Evolutionary conservation across 2,329 filamentous ascomycete species (phyloP), one percentile per base, ranked within the genome.

Genomic region (Alternaria gansuensis): DNA sequence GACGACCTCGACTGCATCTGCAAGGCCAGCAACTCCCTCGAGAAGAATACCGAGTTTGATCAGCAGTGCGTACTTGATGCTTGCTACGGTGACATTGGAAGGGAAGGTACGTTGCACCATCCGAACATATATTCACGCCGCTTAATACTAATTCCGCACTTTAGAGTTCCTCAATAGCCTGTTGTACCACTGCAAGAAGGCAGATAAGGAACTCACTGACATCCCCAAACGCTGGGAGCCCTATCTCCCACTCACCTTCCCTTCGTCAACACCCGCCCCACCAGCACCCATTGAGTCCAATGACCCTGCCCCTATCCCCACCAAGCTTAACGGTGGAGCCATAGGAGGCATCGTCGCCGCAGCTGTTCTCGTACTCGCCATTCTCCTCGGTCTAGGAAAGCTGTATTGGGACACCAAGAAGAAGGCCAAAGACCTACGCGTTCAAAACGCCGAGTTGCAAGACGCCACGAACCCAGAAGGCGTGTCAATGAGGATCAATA

Each of bases 1-100:
- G 39, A 48, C 6, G 60, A 68, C 2, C 50, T 70, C 2, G 39
- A 54, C 7, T 70, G 64, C 33, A 63, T 70, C 29, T 70, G 66
- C 57, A 58, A 59, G 3, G 33, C 34, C 34, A 65, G 64, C 48
- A 62, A 56, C 21, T 63, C 59, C 1, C 41, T 68, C 5, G 57
- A 31, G 0, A 54, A 55, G 1, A 70, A 64, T 21, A 51, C 53
- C 0, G 44, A 66, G 9, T 67, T 70, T 49, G 51, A 58, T 4
- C 55, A 56, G 21, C 48, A 57, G 5, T 68, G 67, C 23, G 43
- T 68, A 1, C 50, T 62, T 17, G 60, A 62, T 3, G 55, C 57
- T 6, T 68, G 67, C 26, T 56, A 45, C 1, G 57, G 52, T 4
- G 61, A 58, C 3, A 55, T 62, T 2, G 62, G 48, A 0, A 57